Base-by-base conservation (phyloP, 116 monocot species). In the Trichopus zeylanicus region DNA sequence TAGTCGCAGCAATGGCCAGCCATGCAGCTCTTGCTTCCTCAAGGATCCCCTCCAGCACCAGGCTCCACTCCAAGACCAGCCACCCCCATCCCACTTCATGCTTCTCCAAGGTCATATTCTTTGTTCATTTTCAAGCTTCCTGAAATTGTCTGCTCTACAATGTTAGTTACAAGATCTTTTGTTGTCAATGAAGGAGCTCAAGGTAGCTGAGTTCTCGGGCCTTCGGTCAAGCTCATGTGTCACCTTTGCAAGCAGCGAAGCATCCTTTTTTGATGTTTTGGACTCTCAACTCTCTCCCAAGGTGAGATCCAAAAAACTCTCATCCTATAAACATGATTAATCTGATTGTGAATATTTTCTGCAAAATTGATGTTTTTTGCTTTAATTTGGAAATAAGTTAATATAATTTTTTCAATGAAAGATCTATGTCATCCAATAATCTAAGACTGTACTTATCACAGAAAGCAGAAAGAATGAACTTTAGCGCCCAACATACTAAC, bases 21-120 rank as follows among this genome's bases (percentile, higher is more conserved):
- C 78, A 89, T 75, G 90, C 95, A 73, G 87, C 90, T 75, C 84
- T 90, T 56, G 90, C 74, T 29, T 78, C 90, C 54, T 77, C 81
- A 19, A 83, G 94, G 71, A 75, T 89, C 64, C 86, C 89, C 51
- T 76, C 95, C 46, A 78, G 47, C 79, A 59, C 81, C 51, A 75
- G 74, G 53, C 51, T 79, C 62, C 81, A 67, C 53, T 70, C 59
- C 64, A 88, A 61, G 63, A 49, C 77, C 47, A 38, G 67, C 38
- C 61, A 62, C 59, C n/a, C 60, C 49, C 28, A 42, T 42, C 42
- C 12, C 42, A 16, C 69, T 29, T 69, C 65, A 56, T 81, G 67
- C 66, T 79, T 79, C 61, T 53, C 75, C 54, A 81, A 71, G 83
- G 82, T 67, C n/a, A 5, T 23, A 16, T 15, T 28, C 46, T 25